Percentiles rank a stretch among this genome's conserved stretches.
These are phyloP conservation scores for Crithidia expoeki DNA, from an alignment of 208 protist genomes.

Conservation along the genomic window DNA sequence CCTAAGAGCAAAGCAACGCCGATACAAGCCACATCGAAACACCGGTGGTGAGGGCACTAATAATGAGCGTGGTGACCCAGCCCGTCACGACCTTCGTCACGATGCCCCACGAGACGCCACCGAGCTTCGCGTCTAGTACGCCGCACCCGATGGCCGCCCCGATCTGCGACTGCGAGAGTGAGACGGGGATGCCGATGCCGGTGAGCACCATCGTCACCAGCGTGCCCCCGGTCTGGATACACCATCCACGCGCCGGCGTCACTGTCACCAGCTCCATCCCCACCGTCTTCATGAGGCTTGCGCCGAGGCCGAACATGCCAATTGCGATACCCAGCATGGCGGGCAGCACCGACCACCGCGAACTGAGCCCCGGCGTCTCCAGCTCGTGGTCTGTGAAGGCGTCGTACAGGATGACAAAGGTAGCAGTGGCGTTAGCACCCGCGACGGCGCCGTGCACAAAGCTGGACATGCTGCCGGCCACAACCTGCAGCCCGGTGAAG, in stretches of 20 bases:
- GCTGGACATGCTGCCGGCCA: slow-evolving; percentile 85
- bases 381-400: slow-evolving; percentile 74
- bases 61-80: slow-evolving; percentile 79
- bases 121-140: slow-evolving; percentile 61
- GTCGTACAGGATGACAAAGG: slow-evolving; percentile 84
- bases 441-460: slow-evolving; percentile 87
- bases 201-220: slow-evolving; percentile 85
- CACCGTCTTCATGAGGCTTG: slow-evolving; percentile 85
- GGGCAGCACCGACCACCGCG: slow-evolving; percentile 70
- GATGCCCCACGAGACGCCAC: slow-evolving; percentile 69
- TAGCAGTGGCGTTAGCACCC: slow-evolving; percentile 81
- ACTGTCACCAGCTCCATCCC: slow-evolving; percentile 85
- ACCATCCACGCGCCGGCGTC: slow-evolving; percentile 83
- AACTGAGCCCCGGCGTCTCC: slow-evolving; percentile 46
- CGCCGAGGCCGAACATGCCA: slow-evolving; percentile 79
- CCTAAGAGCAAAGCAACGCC: slow-evolving; percentile 42
- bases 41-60: slow-evolving; percentile 69
- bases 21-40: slow-evolving; percentile 49
- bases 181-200: slow-evolving; percentile 82
- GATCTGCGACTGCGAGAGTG: slow-evolving; percentile 81
- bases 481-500: slow-evolving; percentile 84
- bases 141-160: slow-evolving; percentile 83
- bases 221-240: slow-evolving; percentile 80
- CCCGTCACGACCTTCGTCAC: slow-evolving; percentile 77
- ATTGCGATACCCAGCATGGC: slow-evolving; percentile 87